These are phyloP conservation scores for Tulasnella sp. DNA, from an alignment of 768 basidiomycete genomes.

Conservation along the genomic window DNA sequence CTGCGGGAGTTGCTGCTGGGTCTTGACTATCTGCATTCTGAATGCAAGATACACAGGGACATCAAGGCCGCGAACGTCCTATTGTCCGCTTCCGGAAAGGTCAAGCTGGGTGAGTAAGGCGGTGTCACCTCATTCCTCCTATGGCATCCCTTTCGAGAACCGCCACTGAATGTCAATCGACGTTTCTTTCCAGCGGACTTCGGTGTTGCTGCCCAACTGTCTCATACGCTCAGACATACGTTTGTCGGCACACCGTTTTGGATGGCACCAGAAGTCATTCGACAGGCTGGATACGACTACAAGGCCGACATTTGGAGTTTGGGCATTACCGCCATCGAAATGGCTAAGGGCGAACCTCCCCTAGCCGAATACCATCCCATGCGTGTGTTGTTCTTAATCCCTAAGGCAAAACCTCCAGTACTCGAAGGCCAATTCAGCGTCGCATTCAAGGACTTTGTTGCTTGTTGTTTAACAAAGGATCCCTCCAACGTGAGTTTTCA, in stretches of 20 bases:
- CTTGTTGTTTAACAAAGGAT: constrained; percentile 90
- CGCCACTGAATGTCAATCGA: not conserved
- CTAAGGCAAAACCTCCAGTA: constrained; percentile 91
- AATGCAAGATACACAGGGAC: constrained; percentile 96
- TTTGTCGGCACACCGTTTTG: constrained; percentile 98
- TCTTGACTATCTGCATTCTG: constrained; percentile 93
- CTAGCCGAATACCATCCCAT: constrained; percentile 97
- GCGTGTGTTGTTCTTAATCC: constrained; percentile 97
- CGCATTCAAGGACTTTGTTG: constrained; percentile 92
- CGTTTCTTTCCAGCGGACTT: constrained; percentile 69
- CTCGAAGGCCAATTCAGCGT: constrained; percentile 84
- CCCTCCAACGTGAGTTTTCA: constrained; percentile 63
- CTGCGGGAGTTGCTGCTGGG: constrained; percentile 92
- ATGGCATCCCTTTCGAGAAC: not conserved
- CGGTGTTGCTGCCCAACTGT: constrained; percentile 96
- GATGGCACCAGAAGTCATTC: constrained; percentile 99
- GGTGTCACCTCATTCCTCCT: not conserved
- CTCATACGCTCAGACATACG: constrained; percentile 90
- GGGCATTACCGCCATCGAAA: constrained; percentile 97
- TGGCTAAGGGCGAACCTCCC: constrained; percentile 97
- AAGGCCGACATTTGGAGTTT: constrained; percentile 99
- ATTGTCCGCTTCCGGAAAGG: constrained; percentile 78
- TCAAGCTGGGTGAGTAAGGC: constrained; percentile 66
- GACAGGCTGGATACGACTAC: constrained; percentile 93
- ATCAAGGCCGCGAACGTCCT: constrained; percentile 99